These are phyloP conservation scores for Auxenochlorella pyrenoidosa DNA, from an alignment of 139 green algal species.

Conservation along the genomic window DNA sequence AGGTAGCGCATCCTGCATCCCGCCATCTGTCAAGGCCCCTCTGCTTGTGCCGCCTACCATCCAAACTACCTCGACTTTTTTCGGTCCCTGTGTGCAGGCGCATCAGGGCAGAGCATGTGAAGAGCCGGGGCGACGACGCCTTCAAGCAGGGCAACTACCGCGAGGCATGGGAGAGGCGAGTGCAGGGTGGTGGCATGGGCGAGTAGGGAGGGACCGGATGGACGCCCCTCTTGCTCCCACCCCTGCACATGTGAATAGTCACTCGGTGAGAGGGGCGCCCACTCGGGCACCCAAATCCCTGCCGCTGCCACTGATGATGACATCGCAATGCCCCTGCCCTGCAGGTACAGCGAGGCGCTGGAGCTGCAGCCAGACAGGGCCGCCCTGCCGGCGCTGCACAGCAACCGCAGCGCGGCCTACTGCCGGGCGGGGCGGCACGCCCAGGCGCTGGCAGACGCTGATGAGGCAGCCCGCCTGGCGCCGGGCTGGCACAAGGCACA, in stretches of 20 bases:
- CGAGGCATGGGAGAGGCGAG: conserved; percentile 41
- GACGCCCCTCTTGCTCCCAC: no score
- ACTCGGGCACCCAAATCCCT: no score
- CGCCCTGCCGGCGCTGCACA: conserved; percentile 23
- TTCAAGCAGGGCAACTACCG: conserved; percentile 45
- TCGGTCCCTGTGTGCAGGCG: conserved; percentile 24
- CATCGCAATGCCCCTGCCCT: no score
- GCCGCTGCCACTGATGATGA: no score
- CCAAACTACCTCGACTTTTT: no score
- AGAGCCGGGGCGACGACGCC: conserved; percentile 40
- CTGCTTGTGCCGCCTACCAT: not conserved
- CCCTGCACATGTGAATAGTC: not conserved
- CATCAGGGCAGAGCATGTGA: conserved; percentile 46
- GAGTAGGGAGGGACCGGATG: no score
- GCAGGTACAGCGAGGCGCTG: conserved; percentile 50
- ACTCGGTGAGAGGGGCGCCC: no score
- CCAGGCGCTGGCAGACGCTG: conserved; percentile 54
- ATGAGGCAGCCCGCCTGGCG: conserved; percentile 2
- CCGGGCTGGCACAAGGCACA: conserved; percentile 57
- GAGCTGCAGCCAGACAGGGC: conserved; percentile 3
- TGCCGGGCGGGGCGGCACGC: conserved; percentile 31
- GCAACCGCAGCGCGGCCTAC: conserved; percentile 56
- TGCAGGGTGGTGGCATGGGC: not conserved
- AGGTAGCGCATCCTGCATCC: not conserved
- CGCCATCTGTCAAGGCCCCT: no score